Base-by-base conservation (phyloP, 345 rosid species). In the Citrus australasica region DNA sequence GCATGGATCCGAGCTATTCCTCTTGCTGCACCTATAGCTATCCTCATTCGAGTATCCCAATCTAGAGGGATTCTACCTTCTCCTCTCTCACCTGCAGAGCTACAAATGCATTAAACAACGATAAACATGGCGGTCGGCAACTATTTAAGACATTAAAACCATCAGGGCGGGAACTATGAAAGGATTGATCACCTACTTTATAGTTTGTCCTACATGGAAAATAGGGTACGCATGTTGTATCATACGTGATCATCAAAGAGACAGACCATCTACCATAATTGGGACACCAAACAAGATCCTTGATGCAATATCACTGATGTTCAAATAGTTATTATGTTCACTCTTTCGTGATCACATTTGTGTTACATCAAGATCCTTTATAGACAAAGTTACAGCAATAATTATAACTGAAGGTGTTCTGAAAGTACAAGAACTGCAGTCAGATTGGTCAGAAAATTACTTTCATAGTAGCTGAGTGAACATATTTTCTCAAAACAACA, bases 11-110 rank as follows among this genome's bases (percentile, higher is more conserved):
- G 83, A 1, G 94, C 88, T 21, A 94, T 87, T 75, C 98, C 98
- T 87, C 90, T 88, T 51, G 98, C 97, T 67, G 98, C 91, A 2
- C 99, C 99, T n/a, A 91, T 75, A 1, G 95, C 95, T 21, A 94
- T 91, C 67, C 83, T 88, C 93, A 90, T 90, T 74, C 98, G 88
- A 25, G 94, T 76, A 67, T 91, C 91, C 99, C 99, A 96, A 67
- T 91, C 93, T 35, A 96, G 85, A 19, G 92, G 91, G 79, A 83
- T 56, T 75, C 88, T 69, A 62, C 88, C 92, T 32, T 88, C 97
- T 68, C 97, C 98, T 84, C 87, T 87, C 76, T 84, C 84, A 22
- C 89, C 91, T 91, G 93, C 65, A 88, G 77, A 65, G 37, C 22
- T 19, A 53, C 25, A 59, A 16, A 63, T 69, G 80, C 68, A 53